A percentile compares a stretch with the other conserved stretches of the same genome.
Evolutionary conservation across 129 eudicot species (phyloP).

Genomic region (Saposhnikovia divaricata): DNA sequence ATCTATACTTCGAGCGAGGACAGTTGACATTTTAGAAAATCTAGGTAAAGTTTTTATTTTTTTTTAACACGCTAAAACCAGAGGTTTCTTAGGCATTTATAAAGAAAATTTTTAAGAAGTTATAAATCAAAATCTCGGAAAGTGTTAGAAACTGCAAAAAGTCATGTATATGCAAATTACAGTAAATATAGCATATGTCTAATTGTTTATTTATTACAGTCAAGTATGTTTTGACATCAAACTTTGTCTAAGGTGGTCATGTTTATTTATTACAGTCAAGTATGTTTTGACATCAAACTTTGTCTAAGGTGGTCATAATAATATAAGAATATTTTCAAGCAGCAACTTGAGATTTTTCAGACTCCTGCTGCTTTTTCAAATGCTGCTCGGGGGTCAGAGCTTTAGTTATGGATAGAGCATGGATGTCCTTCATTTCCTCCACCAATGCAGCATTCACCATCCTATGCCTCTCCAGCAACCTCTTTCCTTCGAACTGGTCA

Average conservation of each 20-base stretch:
- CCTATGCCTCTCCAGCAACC: slow-evolving; percentile 91
- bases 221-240: not conserved
- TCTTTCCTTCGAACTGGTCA: slow-evolving; percentile 79
- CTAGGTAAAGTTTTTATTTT: too few species aligned
- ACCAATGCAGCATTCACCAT: slow-evolving; percentile 70
- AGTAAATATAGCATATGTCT: not conserved
- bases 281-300: not conserved
- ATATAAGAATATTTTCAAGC: slow-evolving; percentile 12
- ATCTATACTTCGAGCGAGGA: too few species aligned
- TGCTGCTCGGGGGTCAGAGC: slow-evolving; percentile 80
- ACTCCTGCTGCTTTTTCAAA: slow-evolving; percentile 68
- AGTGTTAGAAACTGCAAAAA: not conserved
- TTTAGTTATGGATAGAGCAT: slow-evolving; percentile 83
- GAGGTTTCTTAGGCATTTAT: not conserved
- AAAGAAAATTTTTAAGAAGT: not conserved
- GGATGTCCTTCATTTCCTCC: slow-evolving; percentile 88
- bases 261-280: too few species aligned
- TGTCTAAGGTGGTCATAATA: not conserved
- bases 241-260: not conserved
- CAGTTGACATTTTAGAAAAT: not conserved
- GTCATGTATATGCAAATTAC: not conserved
- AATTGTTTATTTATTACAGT: slow-evolving; percentile 1
- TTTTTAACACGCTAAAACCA: too few species aligned
- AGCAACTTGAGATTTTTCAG: slow-evolving; percentile 47
- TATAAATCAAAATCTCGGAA: not conserved